Conservation (phyloP, 768 basidiomycete genomes). For the Tricholoma sp. region DNA sequence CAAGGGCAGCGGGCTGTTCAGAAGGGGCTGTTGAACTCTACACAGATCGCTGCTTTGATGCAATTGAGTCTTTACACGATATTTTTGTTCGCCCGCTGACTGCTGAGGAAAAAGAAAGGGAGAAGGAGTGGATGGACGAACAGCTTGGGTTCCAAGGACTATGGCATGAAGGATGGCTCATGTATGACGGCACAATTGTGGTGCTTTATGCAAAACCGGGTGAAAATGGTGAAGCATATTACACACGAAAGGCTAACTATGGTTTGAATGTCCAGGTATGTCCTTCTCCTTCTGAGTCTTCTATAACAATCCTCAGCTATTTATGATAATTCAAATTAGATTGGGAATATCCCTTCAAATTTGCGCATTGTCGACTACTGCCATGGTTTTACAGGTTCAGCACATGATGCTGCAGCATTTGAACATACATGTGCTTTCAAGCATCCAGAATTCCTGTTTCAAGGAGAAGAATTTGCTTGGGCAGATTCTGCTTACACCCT, state of each 20-base stretch:
- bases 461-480: too few relatives aligned
- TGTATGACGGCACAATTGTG: conserved; percentile 28
- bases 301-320: too few relatives aligned
- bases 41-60: too few relatives aligned
- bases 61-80: not conserved
- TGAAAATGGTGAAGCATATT: too few relatives aligned
- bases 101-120: conserved; percentile 1
- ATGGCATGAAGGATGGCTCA: conserved; percentile 25
- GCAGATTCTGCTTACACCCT: too few relatives aligned
- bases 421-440: conserved; percentile 24
- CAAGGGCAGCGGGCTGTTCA: not conserved
- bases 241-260: too few relatives aligned
- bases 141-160: conserved; percentile 4
- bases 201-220: conserved; percentile 15
- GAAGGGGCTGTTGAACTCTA: not conserved
- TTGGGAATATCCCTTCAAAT: conserved; percentile 29
- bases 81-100: conserved; percentile 4
- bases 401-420: conserved; percentile 31
- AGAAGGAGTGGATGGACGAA: conserved; percentile 9
- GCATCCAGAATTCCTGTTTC: too few relatives aligned
- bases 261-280: conserved; percentile 1
- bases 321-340: conserved; percentile 14
- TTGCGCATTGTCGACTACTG: conserved; percentile 27
- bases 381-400: conserved; percentile 28
- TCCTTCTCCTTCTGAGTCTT: too few relatives aligned